Conservation (phyloP, 1,139 yeast genomes). For the Diutina scorzettiae region DNA sequence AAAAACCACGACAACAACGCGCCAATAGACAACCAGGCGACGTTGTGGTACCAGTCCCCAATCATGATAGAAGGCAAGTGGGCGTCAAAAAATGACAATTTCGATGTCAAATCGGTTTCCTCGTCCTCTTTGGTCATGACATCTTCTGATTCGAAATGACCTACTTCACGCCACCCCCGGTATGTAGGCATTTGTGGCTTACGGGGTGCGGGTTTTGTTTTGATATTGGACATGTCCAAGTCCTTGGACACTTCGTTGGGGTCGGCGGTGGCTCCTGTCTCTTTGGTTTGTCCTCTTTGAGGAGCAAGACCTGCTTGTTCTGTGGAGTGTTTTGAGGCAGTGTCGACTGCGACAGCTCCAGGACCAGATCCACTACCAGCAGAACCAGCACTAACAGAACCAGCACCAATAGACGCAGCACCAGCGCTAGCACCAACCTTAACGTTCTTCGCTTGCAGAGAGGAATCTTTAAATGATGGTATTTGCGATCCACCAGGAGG, state of each 20-base stretch:
- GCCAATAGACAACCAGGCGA: constrained; percentile 53
- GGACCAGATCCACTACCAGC: neutral
- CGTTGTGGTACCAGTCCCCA: constrained; percentile 95
- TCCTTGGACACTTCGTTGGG: constrained; percentile 11
- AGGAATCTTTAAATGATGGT: too few species aligned
- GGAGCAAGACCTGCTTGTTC: neutral
- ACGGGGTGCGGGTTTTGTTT: constrained; percentile 37
- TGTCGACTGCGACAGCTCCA: too few species aligned
- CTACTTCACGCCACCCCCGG: constrained; percentile 91
- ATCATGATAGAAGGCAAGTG: constrained; percentile 60
- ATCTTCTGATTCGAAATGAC: constrained; percentile 70
- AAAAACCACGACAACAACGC: constrained; percentile 64
- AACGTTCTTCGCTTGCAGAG: too few species aligned
- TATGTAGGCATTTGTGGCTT: constrained; percentile 50
- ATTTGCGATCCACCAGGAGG: too few species aligned
- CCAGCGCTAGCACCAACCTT: neutral
- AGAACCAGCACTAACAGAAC: neutral
- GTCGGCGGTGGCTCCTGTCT: neutral
- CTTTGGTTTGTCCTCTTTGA: neutral
- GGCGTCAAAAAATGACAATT: constrained; percentile 58
- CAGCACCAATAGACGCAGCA: neutral
- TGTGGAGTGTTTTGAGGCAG: too few species aligned
- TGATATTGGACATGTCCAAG: constrained; percentile 22
- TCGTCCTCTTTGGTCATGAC: constrained; percentile 58
- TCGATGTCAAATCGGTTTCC: constrained; percentile 49